Evolutionary conservation across 768 basidiomycete species (phyloP).

Genomic region (Lentinus brumalis): DNA sequence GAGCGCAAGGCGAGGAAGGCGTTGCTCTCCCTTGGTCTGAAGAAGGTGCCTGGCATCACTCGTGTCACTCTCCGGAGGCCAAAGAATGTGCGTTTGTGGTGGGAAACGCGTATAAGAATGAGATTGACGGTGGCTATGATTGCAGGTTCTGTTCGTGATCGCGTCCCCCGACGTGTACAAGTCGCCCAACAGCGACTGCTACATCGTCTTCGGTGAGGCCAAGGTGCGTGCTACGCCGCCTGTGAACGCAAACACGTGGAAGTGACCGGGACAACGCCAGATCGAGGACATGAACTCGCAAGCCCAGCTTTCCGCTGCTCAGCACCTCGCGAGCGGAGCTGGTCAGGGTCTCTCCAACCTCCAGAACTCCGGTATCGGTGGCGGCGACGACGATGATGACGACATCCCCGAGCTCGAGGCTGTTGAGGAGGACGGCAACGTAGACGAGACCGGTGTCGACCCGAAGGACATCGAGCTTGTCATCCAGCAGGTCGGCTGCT

Average conservation of each 20-base stretch:
- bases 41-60: conserved; percentile 90
- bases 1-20: conserved; percentile 97
- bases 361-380: conserved; percentile 53
- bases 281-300: conserved; percentile 88
- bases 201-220: conserved; percentile 99
- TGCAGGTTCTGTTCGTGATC: conserved; percentile 86
- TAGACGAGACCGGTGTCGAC: conserved; percentile 88
- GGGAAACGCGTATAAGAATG: background rate
- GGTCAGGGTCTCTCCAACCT: conserved; percentile 46
- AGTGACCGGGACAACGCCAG: conserved; percentile 35
- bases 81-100: conserved; percentile 70
- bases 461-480: conserved; percentile 95
- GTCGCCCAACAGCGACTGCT: conserved; percentile 95
- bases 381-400: conserved; percentile 66
- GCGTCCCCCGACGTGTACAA: conserved; percentile 97
- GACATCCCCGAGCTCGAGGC: conserved; percentile 85
- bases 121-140: background rate
- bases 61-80: conserved; percentile 93
- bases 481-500: conserved; percentile 87
- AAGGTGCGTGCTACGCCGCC: conserved; percentile 51
- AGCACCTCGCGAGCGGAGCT: conserved; percentile 67
- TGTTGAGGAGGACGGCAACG: conserved; percentile 75
- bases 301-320: conserved; percentile 74
- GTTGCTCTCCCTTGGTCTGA: conserved; percentile 86
- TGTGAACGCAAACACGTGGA: background rate